Percentiles rank a stretch among this genome's conserved stretches.
Evolutionary conservation across 1,284 basidiomycete species (phyloP).

Genomic region (Irpex rosettiformis): DNA sequence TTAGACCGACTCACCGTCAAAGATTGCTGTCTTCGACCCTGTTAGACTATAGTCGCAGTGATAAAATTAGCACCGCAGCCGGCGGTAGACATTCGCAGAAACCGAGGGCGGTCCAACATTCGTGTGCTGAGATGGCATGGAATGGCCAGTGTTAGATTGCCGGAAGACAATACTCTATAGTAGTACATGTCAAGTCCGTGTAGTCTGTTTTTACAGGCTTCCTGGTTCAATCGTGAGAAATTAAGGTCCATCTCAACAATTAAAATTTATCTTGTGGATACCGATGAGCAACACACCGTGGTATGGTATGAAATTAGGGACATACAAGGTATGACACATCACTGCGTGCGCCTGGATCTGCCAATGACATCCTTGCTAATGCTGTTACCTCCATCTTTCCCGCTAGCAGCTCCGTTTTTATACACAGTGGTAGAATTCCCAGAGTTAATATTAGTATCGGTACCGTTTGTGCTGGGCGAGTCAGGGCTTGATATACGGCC

Average conservation of each 20-base stretch:
- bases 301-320: not conserved
- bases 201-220: not conserved
- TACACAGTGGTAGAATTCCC: not conserved
- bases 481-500: not conserved
- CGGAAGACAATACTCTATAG: not conserved
- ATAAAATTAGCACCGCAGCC: not conserved
- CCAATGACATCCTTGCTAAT: not conserved
- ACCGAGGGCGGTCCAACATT: no score
- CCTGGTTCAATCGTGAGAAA: not conserved
- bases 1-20: no score
- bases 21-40: no score
- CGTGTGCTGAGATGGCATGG: no score
- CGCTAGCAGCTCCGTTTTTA: not conserved
- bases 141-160: no score
- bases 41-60: not conserved
- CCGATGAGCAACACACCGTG: not conserved
- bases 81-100: no score
- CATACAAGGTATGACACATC: not conserved
- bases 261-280: not conserved
- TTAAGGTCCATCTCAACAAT: not conserved
- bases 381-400: not conserved
- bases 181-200: not conserved
- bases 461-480: not conserved
- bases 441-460: not conserved
- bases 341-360: not conserved